Percentiles rank a stretch among this genome's conserved stretches.
phyloP scores from a whole-genome alignment of 306 rosid species.

The Vicia sativa region DNA sequence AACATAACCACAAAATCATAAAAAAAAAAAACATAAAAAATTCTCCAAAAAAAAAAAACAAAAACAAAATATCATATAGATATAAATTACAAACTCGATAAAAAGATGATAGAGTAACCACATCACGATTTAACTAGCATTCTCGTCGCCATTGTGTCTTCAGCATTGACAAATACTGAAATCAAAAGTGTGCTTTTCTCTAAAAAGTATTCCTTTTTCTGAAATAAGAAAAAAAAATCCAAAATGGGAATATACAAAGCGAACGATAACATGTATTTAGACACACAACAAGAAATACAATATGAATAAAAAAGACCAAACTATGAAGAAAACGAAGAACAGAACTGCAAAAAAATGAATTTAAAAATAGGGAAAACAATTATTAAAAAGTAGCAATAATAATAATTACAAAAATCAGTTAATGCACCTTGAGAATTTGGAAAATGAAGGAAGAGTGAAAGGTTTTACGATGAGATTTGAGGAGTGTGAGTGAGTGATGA shows the following conservation, averaged over 20 bases:
- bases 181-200: slow-evolving; percentile 23
- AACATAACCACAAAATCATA: slow-evolving; percentile 1
- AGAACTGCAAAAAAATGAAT: no score
- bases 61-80: not conserved
- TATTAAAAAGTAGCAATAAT: not conserved
- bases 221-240: no score
- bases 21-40: slow-evolving; percentile 11
- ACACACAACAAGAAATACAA: no score
- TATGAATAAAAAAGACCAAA: not conserved
- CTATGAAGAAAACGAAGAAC: slow-evolving; percentile 35
- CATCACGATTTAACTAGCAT: slow-evolving; percentile 33
- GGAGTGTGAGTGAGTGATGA: slow-evolving; percentile 54
- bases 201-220: not conserved
- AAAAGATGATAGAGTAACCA: slow-evolving; percentile 20
- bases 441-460: slow-evolving; percentile 59
- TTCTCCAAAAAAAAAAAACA: not conserved
- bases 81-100: not conserved
- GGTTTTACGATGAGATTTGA: slow-evolving; percentile 51
- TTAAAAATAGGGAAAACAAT: no score
- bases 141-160: slow-evolving; percentile 46
- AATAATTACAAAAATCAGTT: not conserved
- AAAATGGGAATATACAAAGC: slow-evolving; percentile 24
- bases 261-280: slow-evolving; percentile 16
- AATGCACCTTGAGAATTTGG: slow-evolving; percentile 44
- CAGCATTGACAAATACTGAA: slow-evolving; percentile 41